A percentile compares a stretch with the other conserved stretches of the same genome.
These are phyloP conservation scores for Nepenthes mirabilis DNA, from an alignment of 148 eudicot species.

Conservation along the genomic window DNA sequence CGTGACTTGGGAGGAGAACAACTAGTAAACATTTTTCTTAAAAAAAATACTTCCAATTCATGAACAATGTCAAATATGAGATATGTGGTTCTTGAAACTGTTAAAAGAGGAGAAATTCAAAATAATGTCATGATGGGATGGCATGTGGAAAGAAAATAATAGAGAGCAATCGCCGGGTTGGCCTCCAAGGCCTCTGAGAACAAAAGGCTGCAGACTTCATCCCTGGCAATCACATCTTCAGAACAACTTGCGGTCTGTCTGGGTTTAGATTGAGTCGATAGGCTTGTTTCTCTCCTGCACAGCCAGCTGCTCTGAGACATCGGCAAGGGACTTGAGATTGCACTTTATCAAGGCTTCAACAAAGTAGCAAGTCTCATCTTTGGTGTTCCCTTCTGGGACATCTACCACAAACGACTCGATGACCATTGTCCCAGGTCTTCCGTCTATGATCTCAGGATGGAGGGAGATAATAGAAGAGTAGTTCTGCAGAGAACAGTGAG, in stretches of 20 bases:
- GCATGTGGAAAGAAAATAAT: too few relatives aligned
- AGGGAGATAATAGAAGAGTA: slow-evolving; percentile 55
- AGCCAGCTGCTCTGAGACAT: slow-evolving; percentile 48
- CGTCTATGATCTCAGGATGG: slow-evolving; percentile 53
- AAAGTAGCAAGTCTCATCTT: slow-evolving; percentile 59
- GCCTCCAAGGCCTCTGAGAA: too few relatives aligned
- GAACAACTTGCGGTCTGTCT: neutral
- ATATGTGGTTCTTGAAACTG: too few relatives aligned
- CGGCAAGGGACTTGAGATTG: slow-evolving; percentile 59
- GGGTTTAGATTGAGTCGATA: slow-evolving; percentile 21
- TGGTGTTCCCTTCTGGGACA: slow-evolving; percentile 63
- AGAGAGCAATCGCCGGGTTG: too few relatives aligned
- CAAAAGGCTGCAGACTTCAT: neutral
- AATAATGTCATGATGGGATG: too few relatives aligned
- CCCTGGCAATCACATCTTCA: neutral
- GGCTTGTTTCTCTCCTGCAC: slow-evolving; percentile 44
- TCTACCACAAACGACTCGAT: slow-evolving; percentile 60
- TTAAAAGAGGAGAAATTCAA: too few relatives aligned
- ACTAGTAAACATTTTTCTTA: too few relatives aligned
- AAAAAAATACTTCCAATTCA: too few relatives aligned
- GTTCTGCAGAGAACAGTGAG: slow-evolving; percentile 24
- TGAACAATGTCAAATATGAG: too few relatives aligned
- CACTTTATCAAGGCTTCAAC: slow-evolving; percentile 61
- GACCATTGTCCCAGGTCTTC: slow-evolving; percentile 60
- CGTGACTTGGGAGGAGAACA: too few relatives aligned